Conservation (phyloP, 2,329 filamentous ascomycete genomes). For the Colletotrichum salicis region DNA sequence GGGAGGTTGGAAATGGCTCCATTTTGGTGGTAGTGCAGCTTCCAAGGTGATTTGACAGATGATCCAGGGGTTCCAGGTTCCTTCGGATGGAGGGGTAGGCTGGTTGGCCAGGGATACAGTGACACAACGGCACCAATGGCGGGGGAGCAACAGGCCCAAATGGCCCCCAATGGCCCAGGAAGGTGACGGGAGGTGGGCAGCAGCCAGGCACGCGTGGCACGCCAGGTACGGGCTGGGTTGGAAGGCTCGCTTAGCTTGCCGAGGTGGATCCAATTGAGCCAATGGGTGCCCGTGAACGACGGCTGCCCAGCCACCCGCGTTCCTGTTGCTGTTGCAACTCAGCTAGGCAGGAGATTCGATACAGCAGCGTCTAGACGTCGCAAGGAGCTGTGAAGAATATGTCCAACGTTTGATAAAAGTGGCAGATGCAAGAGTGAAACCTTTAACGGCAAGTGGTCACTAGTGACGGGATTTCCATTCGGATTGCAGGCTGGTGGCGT, state of each 20-base stretch:
- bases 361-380: not conserved
- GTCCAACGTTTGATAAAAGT: not conserved
- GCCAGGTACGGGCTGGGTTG: not conserved
- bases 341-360: not conserved
- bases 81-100: not conserved
- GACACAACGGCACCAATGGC: not conserved
- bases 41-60: slow-evolving; percentile 9
- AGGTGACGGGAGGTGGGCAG: not conserved
- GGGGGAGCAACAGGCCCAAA: not conserved
- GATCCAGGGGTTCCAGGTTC: slow-evolving; percentile 8
- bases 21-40: not conserved
- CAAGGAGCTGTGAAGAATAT: not conserved
- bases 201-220: not conserved
- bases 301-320: slow-evolving; percentile 1
- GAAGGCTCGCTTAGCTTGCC: not conserved
- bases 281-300: not conserved
- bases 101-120: slow-evolving; percentile 15
- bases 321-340: not conserved
- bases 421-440: not conserved
- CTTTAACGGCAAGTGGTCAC: not conserved
- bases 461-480: not conserved
- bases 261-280: not conserved
- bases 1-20: slow-evolving; percentile 21
- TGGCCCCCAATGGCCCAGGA: not conserved
- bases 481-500: not conserved